Evolutionary conservation across 768 basidiomycete genomes (phyloP).

Genomic region (Chalciporus pseudorubinellus): DNA sequence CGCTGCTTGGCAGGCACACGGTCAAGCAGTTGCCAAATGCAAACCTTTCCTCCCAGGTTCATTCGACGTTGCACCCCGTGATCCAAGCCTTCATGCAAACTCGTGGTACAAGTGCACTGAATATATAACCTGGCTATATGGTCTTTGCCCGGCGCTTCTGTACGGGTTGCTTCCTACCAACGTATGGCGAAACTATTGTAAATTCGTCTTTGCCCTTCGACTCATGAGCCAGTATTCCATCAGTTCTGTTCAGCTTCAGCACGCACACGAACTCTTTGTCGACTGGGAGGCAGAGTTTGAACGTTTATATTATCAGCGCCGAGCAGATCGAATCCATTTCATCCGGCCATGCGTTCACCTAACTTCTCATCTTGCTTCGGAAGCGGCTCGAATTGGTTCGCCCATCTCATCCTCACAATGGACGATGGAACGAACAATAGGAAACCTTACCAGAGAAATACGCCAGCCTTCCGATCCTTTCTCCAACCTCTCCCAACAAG

Average conservation of each 20-base stretch:
- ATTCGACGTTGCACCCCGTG: constrained; percentile 20
- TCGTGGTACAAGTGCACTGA: not conserved
- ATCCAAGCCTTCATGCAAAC: constrained; percentile 1
- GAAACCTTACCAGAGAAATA: not conserved
- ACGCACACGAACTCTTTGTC: not conserved
- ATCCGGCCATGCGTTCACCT: not conserved
- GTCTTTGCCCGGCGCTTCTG: not conserved
- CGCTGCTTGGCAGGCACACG: too few species aligned
- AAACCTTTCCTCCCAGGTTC: constrained; percentile 16
- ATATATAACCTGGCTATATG: not conserved
- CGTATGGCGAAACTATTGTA: constrained; percentile 1
- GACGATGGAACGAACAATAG: constrained; percentile 3
- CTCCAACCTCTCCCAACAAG: too few species aligned
- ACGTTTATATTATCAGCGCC: not conserved
- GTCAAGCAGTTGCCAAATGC: constrained; percentile 11
- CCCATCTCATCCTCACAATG: not conserved
- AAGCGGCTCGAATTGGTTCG: not conserved
- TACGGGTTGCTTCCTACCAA: not conserved
- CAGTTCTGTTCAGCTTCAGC: not conserved
- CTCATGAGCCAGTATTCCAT: not conserved
- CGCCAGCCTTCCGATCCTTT: not conserved
- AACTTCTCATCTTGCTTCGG: not conserved
- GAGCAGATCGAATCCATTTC: not conserved
- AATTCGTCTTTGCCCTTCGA: not conserved
- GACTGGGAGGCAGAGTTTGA: not conserved